Percentiles rank a stretch among this genome's conserved stretches.
Evolutionary conservation across 225 moss, liverwort and hornwort species (phyloP).

Genomic region (Physcomitrium patens): DNA sequence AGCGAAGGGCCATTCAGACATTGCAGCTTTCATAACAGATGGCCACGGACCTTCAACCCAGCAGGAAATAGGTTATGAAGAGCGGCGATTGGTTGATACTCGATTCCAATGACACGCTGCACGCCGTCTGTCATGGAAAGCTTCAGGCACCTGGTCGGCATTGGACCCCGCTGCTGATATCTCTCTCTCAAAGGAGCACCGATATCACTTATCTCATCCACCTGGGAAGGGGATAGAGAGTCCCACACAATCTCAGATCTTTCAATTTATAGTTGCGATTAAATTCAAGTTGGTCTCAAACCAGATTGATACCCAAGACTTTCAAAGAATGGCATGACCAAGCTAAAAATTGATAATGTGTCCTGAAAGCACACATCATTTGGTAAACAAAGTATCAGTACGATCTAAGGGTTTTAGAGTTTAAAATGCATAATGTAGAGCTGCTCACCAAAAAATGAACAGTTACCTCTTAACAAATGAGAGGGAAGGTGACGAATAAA

Average conservation of each 20-base stretch:
- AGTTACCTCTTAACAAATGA: background rate
- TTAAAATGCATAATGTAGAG: constrained; percentile 1
- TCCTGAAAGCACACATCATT: constrained; percentile 17
- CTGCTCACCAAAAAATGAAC: constrained; percentile 13
- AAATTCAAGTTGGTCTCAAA: background rate
- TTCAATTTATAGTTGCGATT: constrained; percentile 9
- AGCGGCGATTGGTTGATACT: constrained; percentile 54
- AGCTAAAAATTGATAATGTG: constrained; percentile 13
- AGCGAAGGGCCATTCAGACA: background rate
- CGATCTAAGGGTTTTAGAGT: constrained; percentile 4
- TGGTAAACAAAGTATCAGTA: background rate
- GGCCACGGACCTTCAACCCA: constrained; percentile 52
- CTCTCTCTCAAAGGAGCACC: constrained; percentile 38
- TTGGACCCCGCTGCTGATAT: constrained; percentile 51
- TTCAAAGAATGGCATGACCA: constrained; percentile 2
- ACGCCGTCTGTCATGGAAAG: constrained; percentile 70
- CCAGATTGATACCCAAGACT: constrained; percentile 10
- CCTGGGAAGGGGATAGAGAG: constrained; percentile 49
- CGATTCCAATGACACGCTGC: constrained; percentile 60
- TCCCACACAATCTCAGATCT: constrained; percentile 27
- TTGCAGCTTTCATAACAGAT: background rate
- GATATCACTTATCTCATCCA: constrained; percentile 74
- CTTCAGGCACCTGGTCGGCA: constrained; percentile 56
- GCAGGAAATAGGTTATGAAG: constrained; percentile 52
- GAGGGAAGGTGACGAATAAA: constrained; percentile 2